A percentile compares a stretch with the other conserved stretches of the same genome.
Evolutionary conservation across 2,329 filamentous ascomycete species (phyloP).

Genomic region (Achaetomium macrosporum): DNA sequence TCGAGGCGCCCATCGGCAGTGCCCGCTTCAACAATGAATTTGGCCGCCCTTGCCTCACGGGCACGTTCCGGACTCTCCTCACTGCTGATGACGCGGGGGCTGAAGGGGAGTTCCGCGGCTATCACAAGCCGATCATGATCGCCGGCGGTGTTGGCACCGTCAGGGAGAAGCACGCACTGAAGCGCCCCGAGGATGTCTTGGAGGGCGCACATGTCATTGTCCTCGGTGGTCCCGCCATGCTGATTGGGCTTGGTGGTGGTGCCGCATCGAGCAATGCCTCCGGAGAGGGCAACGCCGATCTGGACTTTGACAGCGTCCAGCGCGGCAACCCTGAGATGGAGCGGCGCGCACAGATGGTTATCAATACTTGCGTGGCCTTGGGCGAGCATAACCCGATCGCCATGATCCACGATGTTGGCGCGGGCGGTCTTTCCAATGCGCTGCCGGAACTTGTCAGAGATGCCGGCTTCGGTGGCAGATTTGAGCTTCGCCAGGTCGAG

Average conservation of each 20-base stretch:
- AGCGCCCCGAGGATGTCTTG: constrained; percentile 70
- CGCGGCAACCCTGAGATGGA: constrained; percentile 96
- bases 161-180: constrained; percentile 82
- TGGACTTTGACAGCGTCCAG: constrained; percentile 97
- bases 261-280: constrained; percentile 89
- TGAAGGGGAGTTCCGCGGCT: constrained; percentile 67
- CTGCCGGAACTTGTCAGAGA: constrained; percentile 89
- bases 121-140: constrained; percentile 98
- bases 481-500: constrained; percentile 91
- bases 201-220: constrained; percentile 89
- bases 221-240: constrained; percentile 91
- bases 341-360: constrained; percentile 92
- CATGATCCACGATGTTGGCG: constrained; percentile 96
- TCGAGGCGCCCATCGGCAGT: constrained; percentile 91
- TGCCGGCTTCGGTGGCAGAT: constrained; percentile 81
- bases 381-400: constrained; percentile 83
- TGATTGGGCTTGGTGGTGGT: constrained; percentile 92
- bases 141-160: constrained; percentile 93
- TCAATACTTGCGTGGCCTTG: constrained; percentile 84
- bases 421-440: constrained; percentile 70
- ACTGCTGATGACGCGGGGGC: constrained; percentile 44
- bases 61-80: constrained; percentile 87
- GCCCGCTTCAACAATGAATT: constrained; percentile 98
- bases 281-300: constrained; percentile 79
- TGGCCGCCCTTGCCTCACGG: constrained; percentile 78